phyloP scores from a whole-genome alignment of 306 rosid genomes.

The Prunus padus region DNA sequence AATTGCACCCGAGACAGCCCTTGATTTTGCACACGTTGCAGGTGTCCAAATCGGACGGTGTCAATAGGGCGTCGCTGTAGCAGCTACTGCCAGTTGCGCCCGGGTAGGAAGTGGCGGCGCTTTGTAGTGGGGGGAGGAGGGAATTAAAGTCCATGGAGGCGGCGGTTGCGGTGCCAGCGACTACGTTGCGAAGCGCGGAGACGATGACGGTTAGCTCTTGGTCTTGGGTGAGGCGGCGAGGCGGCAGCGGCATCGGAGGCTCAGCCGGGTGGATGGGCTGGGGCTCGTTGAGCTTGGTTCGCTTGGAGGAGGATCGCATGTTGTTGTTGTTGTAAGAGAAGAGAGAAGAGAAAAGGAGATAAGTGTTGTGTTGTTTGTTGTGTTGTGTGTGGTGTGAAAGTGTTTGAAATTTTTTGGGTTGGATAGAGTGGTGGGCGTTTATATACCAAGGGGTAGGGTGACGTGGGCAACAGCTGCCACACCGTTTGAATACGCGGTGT shows the following conservation, averaged over 20 bases:
- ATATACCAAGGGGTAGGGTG: slow-evolving; percentile 41
- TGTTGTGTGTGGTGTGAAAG: background rate
- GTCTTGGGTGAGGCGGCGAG: slow-evolving; percentile 44
- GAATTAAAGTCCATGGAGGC: background rate
- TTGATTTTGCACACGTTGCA: slow-evolving; percentile 51
- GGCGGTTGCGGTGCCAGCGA: slow-evolving; percentile 51
- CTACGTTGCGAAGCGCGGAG: slow-evolving; percentile 65
- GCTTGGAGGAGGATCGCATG: slow-evolving; percentile 37
- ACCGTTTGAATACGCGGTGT: slow-evolving; percentile 42
- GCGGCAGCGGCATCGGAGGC: background rate
- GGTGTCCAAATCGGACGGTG: slow-evolving; percentile 33
- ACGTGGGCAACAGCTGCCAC: slow-evolving; percentile 51
- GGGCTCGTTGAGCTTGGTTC: slow-evolving; percentile 1
- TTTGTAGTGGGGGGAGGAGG: background rate
- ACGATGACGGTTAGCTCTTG: slow-evolving; percentile 77
- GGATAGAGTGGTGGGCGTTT: background rate
- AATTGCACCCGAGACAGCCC: slow-evolving; percentile 65
- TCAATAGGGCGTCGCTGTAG: background rate
- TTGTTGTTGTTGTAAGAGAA: background rate
- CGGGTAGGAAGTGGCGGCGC: background rate
- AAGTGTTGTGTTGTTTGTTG: too few species aligned
- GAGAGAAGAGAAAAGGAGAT: background rate
- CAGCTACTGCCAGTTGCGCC: background rate
- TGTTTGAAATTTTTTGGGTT: background rate
- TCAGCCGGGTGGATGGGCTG: background rate